phyloP scores from a whole-genome alignment of 2,329 filamentous ascomycete genomes.

The Trichocomaceae sp. region DNA sequence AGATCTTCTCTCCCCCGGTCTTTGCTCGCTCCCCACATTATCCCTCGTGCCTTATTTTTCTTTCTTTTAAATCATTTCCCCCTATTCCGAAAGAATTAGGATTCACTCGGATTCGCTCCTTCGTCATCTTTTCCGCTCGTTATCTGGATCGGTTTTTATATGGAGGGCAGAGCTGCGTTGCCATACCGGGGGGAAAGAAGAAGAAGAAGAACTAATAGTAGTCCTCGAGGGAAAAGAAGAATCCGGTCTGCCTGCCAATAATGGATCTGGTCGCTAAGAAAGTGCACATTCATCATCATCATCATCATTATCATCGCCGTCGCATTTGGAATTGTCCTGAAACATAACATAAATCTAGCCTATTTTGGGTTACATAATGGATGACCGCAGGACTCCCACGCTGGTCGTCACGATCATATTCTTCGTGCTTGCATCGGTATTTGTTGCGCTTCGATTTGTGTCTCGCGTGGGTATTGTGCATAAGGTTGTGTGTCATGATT shows the following conservation, averaged over 20 bases:
- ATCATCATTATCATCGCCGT: not conserved
- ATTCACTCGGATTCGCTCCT: not conserved
- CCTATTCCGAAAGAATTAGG: not conserved
- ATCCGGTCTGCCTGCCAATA: not conserved
- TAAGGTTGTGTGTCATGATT: slow-evolving; percentile 68
- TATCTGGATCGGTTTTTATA: not conserved
- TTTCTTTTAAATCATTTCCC: not conserved
- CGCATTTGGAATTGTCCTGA: slow-evolving; percentile 5
- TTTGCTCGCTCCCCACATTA: slow-evolving; percentile 1
- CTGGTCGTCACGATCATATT: slow-evolving; percentile 39
- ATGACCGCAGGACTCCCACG: slow-evolving; percentile 31
- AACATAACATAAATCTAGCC: too few species aligned
- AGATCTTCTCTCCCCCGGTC: not conserved
- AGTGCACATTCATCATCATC: not conserved
- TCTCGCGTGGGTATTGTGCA: slow-evolving; percentile 68
- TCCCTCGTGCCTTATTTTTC: not conserved
- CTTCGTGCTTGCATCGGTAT: slow-evolving; percentile 62
- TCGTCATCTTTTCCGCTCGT: not conserved
- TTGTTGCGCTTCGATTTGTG: slow-evolving; percentile 67
- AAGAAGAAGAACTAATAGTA: not conserved
- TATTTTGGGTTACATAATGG: too few species aligned
- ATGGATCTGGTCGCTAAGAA: slow-evolving; percentile 4
- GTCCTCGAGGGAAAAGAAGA: not conserved
- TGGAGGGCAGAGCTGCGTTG: not conserved
- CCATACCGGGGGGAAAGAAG: not conserved